Evolutionary conservation across 2,329 filamentous ascomycete genomes (phyloP).

Genomic region (Sporothrix sp.): DNA sequence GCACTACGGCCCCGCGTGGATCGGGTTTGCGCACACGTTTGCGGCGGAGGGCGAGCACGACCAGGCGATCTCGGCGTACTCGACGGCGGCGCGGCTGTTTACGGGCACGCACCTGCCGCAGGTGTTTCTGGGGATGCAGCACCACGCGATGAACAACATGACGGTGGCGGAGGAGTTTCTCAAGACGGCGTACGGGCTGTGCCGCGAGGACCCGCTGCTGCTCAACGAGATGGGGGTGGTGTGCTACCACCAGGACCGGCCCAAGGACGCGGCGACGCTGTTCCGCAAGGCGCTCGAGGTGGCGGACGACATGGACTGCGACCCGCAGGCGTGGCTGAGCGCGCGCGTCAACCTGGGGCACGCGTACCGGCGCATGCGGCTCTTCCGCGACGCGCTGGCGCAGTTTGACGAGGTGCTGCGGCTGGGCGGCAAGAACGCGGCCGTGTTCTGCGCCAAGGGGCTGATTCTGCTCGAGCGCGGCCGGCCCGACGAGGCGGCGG

Average conservation of each 20-base stretch:
- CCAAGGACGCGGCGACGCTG: conserved; percentile 63
- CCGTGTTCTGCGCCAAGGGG: conserved; percentile 73
- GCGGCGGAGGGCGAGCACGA: conserved; percentile 96
- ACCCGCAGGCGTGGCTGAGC: conserved; percentile 71
- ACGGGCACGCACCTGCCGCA: conserved; percentile 95
- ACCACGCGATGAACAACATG: conserved; percentile 92
- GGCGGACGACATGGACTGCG: conserved; percentile 70
- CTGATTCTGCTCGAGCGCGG: conserved; percentile 73
- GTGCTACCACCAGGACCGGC: conserved; percentile 81
- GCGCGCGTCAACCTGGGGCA: conserved; percentile 86
- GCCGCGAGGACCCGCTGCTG: conserved; percentile 76
- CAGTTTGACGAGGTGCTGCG: conserved; percentile 84
- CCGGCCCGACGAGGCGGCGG: conserved; percentile 65
- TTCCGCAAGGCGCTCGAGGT: conserved; percentile 71
- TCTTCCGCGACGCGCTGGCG: conserved; percentile 60
- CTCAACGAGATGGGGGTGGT: conserved; percentile 95
- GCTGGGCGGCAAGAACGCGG: conserved; percentile 67
- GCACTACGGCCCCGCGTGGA: conserved; percentile 96
- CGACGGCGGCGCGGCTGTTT: conserved; percentile 85
- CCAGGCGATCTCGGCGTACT: conserved; percentile 95
- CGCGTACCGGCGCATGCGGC: conserved; percentile 63
- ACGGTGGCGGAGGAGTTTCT: conserved; percentile 88
- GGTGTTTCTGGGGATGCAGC: conserved; percentile 96
- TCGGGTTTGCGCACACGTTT: conserved; percentile 97
- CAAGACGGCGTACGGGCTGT: conserved; percentile 75